Evolutionary conservation across 345 rosid genomes (phyloP), one percentile per base, ranked within the genome.

Genomic region (Hirschfeldia incana): DNA sequence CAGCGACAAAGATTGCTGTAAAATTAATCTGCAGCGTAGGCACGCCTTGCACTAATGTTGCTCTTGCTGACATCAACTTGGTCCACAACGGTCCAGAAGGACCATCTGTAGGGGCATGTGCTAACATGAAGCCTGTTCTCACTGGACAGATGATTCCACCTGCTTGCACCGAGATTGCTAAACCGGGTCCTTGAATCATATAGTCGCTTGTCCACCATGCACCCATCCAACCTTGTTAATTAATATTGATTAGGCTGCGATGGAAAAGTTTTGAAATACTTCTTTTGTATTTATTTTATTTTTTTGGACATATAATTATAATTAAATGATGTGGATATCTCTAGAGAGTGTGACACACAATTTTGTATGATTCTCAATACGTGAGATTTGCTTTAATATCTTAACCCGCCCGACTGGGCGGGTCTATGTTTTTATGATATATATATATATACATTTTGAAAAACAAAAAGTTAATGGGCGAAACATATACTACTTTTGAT

Each of bases 21-120:
- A 87, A 75, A 62, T 67, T 90, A 7, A 30, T 51, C 1, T 88
- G 92, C 62, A 88, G 92, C 81, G 67, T 26, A 9, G 82, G 85
- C 57, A 7, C 67, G 0, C 88, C 89, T 2, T 87, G 88, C 78
- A 32, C 81, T 34, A 73, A 79, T 1, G 81, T 88, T 33, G 69
- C 74, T 12, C 28, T 86, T 5, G n/a, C 77, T 4, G 78, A 86
- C 81, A 83, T 89, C 11, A 34, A 86, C 61, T 33, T 88, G 51
- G 73, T 37, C 28, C 81, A 81, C 78, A 62, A 17, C 0, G 86
- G 89, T 8, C 46, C 37, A 26, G 79, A 69, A 5, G 88, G 84
- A n/a, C 62, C 78, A 1, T 81, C 86, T 5, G 58, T 39, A 2
- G 85, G 84, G 4, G 69, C 67, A 17, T 89, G 91, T 44, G 32